Conservation (phyloP, 2,329 filamentous ascomycete genomes). For the Fusarium sp. region DNA sequence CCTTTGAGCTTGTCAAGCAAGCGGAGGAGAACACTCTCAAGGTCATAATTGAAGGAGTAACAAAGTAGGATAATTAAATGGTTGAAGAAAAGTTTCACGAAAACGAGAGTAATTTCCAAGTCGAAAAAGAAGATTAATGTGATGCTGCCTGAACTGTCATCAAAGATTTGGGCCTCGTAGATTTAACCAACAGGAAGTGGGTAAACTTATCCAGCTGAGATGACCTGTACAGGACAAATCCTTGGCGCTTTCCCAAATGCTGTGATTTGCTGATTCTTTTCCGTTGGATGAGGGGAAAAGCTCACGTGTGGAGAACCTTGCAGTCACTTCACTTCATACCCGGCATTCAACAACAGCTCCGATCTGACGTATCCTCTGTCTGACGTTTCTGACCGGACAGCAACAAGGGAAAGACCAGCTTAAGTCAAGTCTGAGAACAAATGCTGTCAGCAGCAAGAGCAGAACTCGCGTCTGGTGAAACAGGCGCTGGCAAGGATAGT, state of each 20-base stretch:
- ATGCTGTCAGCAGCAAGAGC: constrained; percentile 12
- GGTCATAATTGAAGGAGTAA: constrained; percentile 35
- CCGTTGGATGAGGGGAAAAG: not conserved
- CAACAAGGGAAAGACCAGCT: accelerated
- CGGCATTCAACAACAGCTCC: not conserved
- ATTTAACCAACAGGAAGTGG: not conserved
- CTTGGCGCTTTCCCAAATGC: not conserved
- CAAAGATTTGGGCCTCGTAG: not conserved
- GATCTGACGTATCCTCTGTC: not conserved
- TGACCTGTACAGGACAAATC: not conserved
- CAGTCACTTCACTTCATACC: not conserved
- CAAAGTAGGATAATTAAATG: not conserved
- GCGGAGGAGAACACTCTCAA: constrained; percentile 38
- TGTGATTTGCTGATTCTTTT: not conserved
- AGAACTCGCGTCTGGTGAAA: constrained; percentile 12
- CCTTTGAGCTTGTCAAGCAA: constrained; percentile 51
- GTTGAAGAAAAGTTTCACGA: not conserved
- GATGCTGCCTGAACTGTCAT: not conserved
- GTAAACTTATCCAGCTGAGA: not conserved
- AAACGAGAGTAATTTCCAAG: not conserved
- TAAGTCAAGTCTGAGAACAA: not conserved
- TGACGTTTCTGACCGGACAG: not conserved
- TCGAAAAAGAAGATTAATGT: not conserved
- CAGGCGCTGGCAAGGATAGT: not conserved
- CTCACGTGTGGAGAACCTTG: constrained; percentile 4